A percentile compares a stretch with the other conserved stretches of the same genome.
Conservation (phyloP, 1,284 basidiomycete species). For the Spongiforma sp. region DNA sequence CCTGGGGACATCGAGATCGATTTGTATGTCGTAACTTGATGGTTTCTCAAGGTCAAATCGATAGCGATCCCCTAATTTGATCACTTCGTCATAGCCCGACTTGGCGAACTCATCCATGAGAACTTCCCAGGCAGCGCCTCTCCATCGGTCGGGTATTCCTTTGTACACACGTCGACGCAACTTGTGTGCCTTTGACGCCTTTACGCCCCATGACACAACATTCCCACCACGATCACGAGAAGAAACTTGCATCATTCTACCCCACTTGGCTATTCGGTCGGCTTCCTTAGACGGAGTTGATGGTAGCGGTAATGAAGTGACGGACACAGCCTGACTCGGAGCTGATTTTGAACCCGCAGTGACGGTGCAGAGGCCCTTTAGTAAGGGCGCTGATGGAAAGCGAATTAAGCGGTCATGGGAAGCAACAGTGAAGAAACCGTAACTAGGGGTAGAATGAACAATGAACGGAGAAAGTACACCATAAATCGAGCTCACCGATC, state of each 20-base stretch:
- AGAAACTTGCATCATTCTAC: conserved; percentile 78
- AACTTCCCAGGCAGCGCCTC: conserved; percentile 90
- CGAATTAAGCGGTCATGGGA: conserved; percentile 81
- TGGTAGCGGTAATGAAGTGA: conserved; percentile 53
- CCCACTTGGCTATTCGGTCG: conserved; percentile 85
- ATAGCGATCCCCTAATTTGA: conserved; percentile 60
- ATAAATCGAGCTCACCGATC: conserved; percentile 73
- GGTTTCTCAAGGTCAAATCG: conserved; percentile 73
- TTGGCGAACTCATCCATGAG: conserved; percentile 61
- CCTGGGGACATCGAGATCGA: conserved; percentile 97
- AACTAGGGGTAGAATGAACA: conserved; percentile 51
- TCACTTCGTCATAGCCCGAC: conserved; percentile 48
- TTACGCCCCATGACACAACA: conserved; percentile 75
- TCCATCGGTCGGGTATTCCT: conserved; percentile 96
- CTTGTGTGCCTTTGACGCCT: conserved; percentile 64
- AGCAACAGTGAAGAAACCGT: conserved; percentile 82
- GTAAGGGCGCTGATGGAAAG: conserved; percentile 66
- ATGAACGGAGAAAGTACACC: conserved; percentile 20
- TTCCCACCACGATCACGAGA: conserved; percentile 80
- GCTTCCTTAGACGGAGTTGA: conserved; percentile 65
- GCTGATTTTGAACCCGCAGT: conserved; percentile 50
- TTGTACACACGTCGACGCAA: conserved; percentile 86
- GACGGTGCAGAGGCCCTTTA: conserved; percentile 59
- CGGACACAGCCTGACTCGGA: conserved; percentile 44
- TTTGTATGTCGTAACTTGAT: conserved; percentile 93